Evolutionary conservation across 2,329 filamentous ascomycete species (phyloP), one percentile per base, ranked within the genome.

Genomic region (Botrytis galanthina): DNA sequence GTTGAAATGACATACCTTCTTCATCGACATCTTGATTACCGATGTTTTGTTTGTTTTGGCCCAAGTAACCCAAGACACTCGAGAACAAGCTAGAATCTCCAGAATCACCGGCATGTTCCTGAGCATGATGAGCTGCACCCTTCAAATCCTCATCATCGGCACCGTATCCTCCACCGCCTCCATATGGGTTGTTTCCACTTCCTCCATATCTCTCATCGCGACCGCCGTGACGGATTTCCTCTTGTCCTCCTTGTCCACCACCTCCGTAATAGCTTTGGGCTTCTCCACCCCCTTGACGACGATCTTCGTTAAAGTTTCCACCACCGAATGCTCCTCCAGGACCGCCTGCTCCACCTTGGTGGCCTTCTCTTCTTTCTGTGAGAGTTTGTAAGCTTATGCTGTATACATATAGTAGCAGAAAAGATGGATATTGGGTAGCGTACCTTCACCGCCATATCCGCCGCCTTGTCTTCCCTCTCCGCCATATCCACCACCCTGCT

Each of bases 21-120:
- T 92, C 89, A 77, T 92, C 87, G 29, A 92, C 80, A 48, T 87
- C 85, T 72, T 87, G 84, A 57, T 85, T 82, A 57, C 84, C 80
- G 54, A 87, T 81, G 32, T 83, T 81, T 39, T 85, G 83, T 79
- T 88, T 85, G 79, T 87, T 85, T 75, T 88, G 85, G 26, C 83
- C 81, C 2, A 92, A 82, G 80, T 87, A 84, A 70, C 85, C 84
- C 35, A 92, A 80, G 1, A 88, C 89, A 32, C 82, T 84, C 75
- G 83, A 85, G 84, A 92, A 92, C 60, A 92, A 60, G 76, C 70
- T 70, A 2, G 75, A 81, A 76, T 87, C 85, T 48, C 86, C 87
- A 39, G 82, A 83, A 77, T 81, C 80, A n/a, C 84, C 84, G 73
- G 87, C 82, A 77, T 90, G 85, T 72, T 86, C 83, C 42, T 85